These are phyloP conservation scores for Nigrospora oryzae DNA, from an alignment of 2,329 filamentous ascomycete genomes.

Conservation along the genomic window DNA sequence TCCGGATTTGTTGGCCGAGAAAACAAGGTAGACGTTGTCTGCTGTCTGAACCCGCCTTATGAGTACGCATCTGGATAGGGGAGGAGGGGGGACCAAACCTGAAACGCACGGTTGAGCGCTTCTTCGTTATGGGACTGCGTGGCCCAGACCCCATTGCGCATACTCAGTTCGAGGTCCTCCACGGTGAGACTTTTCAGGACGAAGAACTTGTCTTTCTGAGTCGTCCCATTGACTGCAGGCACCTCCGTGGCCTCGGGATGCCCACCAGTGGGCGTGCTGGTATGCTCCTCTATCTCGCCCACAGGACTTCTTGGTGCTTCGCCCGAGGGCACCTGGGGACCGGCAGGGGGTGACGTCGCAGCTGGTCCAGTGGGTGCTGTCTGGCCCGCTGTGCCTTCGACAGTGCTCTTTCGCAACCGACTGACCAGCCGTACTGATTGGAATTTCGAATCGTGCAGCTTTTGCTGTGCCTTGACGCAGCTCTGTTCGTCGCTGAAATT, in stretches of 20 bases:
- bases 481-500: slow-evolving; percentile 80
- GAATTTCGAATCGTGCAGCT: slow-evolving; percentile 87
- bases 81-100: slow-evolving; percentile 39
- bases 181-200: slow-evolving; percentile 88
- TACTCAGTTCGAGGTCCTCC: slow-evolving; percentile 82
- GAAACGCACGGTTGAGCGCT: slow-evolving; percentile 72
- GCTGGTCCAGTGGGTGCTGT: slow-evolving; percentile 48
- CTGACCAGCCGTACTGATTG: slow-evolving; percentile 80
- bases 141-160: slow-evolving; percentile 84
- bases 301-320: slow-evolving; percentile 6
- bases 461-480: slow-evolving; percentile 68
- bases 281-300: neutral
- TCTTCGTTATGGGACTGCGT: slow-evolving; percentile 91
- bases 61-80: neutral
- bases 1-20: slow-evolving; percentile 94
- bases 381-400: slow-evolving; percentile 29
- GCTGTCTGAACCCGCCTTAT: slow-evolving; percentile 43
- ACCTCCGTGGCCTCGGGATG: slow-evolving; percentile 8
- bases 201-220: slow-evolving; percentile 68
- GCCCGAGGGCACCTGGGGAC: slow-evolving; percentile 10
- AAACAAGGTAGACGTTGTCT: slow-evolving; percentile 84
- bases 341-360: slow-evolving; percentile 22
- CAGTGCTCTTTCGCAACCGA: slow-evolving; percentile 55
- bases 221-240: slow-evolving; percentile 8
- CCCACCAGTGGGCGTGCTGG: slow-evolving; percentile 8